Base-by-base conservation (phyloP, 2,329 filamentous ascomycete species). In the Scytalidium lignicola region DNA sequence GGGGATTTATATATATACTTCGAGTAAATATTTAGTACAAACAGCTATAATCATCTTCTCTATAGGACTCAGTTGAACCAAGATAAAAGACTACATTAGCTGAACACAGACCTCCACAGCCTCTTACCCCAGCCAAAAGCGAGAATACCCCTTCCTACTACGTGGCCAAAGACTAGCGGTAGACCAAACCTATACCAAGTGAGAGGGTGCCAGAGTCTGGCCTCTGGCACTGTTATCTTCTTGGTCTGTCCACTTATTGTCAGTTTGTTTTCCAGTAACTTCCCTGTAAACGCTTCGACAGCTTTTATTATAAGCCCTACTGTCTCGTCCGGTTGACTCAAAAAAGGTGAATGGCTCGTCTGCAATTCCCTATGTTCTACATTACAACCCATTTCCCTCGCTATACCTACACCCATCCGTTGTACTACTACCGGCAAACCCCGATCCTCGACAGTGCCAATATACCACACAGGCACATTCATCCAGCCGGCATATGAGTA, bases 271-370 rank as follows among this genome's bases (percentile, higher is more conserved):
- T 18, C 50, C 39, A 52, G 26, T 28, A 22, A 3, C 43, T 42
- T 53, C 45, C 45, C 52, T 10, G 52, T 56, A 55, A 70, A 65
- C 15, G 62, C 59, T 22, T 41, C 54, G 13, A 67, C 58, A 45
- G 69, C 70, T 39, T 72, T 65, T 12, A 62, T 3, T 8, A 73
- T 57, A 51, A 72, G 63, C 18, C 55, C 53, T 9, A 59, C 64
- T 4, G 65, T 67, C 53, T 65, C 66, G 43, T 61, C 53, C 2
- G 69, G 67, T 47, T 58, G 61, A 56, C 70, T 73, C 57, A 74
- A 59, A 60, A 74, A 70, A 3, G 69, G 69, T 15, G 66, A 70
- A 65, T 74, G 71, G 43, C 70, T 68, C 40, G 62, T 69, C 32
- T 57, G 51, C 47, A 72, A 40, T 57, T 74, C 70, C 17, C 66